Evolutionary conservation across 2,329 filamentous ascomycete genomes (phyloP), one percentile per base, ranked within the genome.

Genomic region (Cordyceps javanica): DNA sequence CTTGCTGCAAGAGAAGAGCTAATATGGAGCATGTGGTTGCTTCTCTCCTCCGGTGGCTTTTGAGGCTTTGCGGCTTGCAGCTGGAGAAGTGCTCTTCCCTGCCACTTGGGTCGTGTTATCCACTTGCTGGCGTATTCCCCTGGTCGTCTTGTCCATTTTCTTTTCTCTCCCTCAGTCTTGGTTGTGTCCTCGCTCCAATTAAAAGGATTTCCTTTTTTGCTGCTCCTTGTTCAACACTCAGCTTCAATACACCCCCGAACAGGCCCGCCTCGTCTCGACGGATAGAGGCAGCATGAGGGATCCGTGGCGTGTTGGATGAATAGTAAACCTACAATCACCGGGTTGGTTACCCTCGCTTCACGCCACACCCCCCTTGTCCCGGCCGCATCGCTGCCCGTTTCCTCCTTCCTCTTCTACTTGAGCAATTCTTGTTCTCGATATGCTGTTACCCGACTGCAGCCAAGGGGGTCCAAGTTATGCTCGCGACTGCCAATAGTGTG

Each of bases 11-110:
- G 39, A 44, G 16, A 23, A 36, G 19, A 36, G 21, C 30, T 14
- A 45, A 8, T 46, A 55, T 38, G 52, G 38, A 45, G 52, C 19
- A 36, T 30, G 14, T 28, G 21, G 7, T 21, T 48, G 13, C 19
- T 39, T 39, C 21, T 32, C 38, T 23, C n/a, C 44, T 28, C 26
- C 38, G 30, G 53, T 55, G 44, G 53, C 53, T 55, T 53, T 49
- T 55, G 52, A 25, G 51, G 51, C 51, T 54, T 55, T 36, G 23
- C 25, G 38, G 50, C 50, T 52, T 52, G 50, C 50, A 55, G 52
- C 52, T 48, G 21, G 21, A 38, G 23, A 46, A 4, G 19, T n/a
- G 28, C 10, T 46, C 21, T 30, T 21, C 32, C 36, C 42, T 55
- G 9, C 21, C 5, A 16, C 34, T 48, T 39, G 30, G n/a, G 30